Conservation (phyloP, 2,329 filamentous ascomycete genomes). For the Pseudocercospora macadamiae region DNA sequence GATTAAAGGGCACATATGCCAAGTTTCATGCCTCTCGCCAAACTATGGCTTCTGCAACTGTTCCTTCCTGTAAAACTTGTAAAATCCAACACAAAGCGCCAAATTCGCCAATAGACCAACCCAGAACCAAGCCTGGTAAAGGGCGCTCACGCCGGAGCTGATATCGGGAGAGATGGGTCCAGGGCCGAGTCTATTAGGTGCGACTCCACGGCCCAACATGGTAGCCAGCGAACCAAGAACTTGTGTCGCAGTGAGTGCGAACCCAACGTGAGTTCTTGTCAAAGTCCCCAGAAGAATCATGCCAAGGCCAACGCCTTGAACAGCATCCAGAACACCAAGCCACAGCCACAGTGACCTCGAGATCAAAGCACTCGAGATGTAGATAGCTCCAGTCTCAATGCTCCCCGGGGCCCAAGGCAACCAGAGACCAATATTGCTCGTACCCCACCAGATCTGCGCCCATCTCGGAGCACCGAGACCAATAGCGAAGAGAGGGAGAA, state of each 20-base stretch:
- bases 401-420: slow-evolving; percentile 58
- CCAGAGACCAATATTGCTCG: slow-evolving; percentile 60
- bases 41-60: slow-evolving; percentile 32
- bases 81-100: slow-evolving; percentile 29
- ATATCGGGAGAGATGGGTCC: slow-evolving; percentile 65
- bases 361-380: slow-evolving; percentile 56
- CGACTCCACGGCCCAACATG: slow-evolving; percentile 61
- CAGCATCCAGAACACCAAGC: slow-evolving; percentile 65
- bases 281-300: slow-evolving; percentile 66
- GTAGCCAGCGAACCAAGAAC: slow-evolving; percentile 63
- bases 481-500: slow-evolving; percentile 67
- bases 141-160: slow-evolving; percentile 46
- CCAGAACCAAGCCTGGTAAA: slow-evolving; percentile 31
- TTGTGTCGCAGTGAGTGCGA: slow-evolving; percentile 62
- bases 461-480: slow-evolving; percentile 67
- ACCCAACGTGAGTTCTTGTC: slow-evolving; percentile 65
- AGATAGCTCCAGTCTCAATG: slow-evolving; percentile 42
- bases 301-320: slow-evolving; percentile 67
- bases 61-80: slow-evolving; percentile 31
- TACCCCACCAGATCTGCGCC: slow-evolving; percentile 69
- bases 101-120: slow-evolving; percentile 26
- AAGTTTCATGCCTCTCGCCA: no score
- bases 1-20: no score
- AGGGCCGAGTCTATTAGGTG: slow-evolving; percentile 63
- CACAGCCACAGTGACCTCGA: slow-evolving; percentile 65